Percentiles rank a stretch among this genome's conserved stretches.
These are phyloP conservation scores for Chaetomium fimeti DNA, from an alignment of 495 filamentous ascomycete species.

Conservation along the genomic window DNA sequence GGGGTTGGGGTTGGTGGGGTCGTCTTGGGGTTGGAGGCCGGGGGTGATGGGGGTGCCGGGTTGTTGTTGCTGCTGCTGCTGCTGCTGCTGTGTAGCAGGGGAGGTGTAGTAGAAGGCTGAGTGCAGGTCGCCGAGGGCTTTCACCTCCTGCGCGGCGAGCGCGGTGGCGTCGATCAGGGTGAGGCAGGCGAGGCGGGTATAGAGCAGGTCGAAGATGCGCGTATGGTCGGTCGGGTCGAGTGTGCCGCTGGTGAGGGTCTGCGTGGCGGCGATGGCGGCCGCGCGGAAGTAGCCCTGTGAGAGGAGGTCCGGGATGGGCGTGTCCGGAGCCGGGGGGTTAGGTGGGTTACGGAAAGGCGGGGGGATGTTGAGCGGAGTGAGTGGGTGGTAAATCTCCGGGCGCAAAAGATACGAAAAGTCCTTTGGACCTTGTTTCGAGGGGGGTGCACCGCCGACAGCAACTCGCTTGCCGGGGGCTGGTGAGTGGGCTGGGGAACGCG, in stretches of 20 bases:
- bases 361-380: slow-evolving; percentile 65
- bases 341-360: slow-evolving; percentile 56
- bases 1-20: neutral
- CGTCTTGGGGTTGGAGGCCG: neutral
- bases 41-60: neutral
- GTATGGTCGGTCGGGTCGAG: slow-evolving; percentile 56
- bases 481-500: slow-evolving; percentile 30
- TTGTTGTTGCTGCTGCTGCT: neutral
- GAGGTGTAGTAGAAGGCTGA: slow-evolving; percentile 59
- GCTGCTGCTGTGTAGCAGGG: neutral
- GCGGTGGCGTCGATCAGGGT: slow-evolving; percentile 65
- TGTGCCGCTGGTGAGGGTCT: slow-evolving; percentile 52
- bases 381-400: slow-evolving; percentile 76
- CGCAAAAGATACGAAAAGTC: slow-evolving; percentile 78
- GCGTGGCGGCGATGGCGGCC: slow-evolving; percentile 69
- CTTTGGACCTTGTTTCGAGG: slow-evolving; percentile 43
- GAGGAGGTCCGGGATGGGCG: slow-evolving; percentile 56
- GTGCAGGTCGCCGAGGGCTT: slow-evolving; percentile 76
- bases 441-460: slow-evolving; percentile 22
- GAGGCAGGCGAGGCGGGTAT: slow-evolving; percentile 80
- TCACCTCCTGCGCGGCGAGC: slow-evolving; percentile 82
- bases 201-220: slow-evolving; percentile 72
- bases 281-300: slow-evolving; percentile 63
- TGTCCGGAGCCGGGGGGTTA: slow-evolving; percentile 46
- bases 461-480: slow-evolving; percentile 21